phyloP scores from a whole-genome alignment of 2,329 filamentous ascomycete species.

The Talaromyces albobiverticillius region DNA sequence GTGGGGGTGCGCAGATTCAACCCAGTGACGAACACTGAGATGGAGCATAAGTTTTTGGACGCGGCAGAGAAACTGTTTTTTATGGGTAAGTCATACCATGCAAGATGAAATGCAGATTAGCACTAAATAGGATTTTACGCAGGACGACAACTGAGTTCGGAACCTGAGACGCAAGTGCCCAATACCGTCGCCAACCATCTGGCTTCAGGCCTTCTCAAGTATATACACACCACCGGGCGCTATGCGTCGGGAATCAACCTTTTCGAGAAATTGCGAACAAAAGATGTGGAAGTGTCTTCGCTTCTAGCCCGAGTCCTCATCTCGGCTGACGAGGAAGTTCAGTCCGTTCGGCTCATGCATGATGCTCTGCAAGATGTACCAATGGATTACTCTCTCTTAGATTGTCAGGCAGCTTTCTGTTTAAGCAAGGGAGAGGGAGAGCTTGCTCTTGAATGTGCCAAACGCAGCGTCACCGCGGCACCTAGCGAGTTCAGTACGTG shows the following conservation, averaged over 20 bases:
- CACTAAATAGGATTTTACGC: background rate
- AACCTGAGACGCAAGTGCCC: conserved; percentile 94
- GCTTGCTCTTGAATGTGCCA: conserved; percentile 88
- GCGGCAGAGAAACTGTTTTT: conserved; percentile 95
- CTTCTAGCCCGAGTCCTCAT: conserved; percentile 87
- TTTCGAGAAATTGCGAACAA: conserved; percentile 88
- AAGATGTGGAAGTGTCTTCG: conserved; percentile 91
- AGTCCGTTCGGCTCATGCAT: conserved; percentile 82
- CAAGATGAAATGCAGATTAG: background rate
- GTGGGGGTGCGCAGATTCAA: conserved; percentile 97
- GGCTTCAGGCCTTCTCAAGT: conserved; percentile 87
- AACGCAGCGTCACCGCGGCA: conserved; percentile 89
- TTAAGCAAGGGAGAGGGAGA: conserved; percentile 82
- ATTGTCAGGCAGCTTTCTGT: conserved; percentile 89
- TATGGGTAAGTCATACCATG: conserved; percentile 57
- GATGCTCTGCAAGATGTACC: conserved; percentile 85
- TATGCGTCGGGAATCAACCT: conserved; percentile 95
- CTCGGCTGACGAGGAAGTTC: conserved; percentile 95
- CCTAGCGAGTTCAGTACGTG: conserved; percentile 97
- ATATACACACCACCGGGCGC: conserved; percentile 91
- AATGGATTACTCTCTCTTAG: conserved; percentile 96
- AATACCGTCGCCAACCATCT: conserved; percentile 96
- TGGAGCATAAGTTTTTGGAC: conserved; percentile 92
- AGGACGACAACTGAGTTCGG: conserved; percentile 95
- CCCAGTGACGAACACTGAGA: conserved; percentile 95